Evolutionary conservation across 352 stramenopile species (phyloP).

Genomic region (Thraustotheca clavata): DNA sequence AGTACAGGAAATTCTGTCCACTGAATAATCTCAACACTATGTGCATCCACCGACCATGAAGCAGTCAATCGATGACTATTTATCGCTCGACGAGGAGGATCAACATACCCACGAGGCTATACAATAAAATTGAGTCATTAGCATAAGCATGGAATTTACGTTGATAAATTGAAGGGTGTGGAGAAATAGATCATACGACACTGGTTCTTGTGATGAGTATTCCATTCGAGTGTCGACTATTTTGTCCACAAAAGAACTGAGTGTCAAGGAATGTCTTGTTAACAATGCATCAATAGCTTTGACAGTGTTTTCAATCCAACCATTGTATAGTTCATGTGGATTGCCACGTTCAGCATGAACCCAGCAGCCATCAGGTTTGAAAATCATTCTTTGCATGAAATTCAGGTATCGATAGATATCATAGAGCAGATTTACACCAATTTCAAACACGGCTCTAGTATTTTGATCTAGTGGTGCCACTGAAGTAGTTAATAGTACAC

Average conservation of each 20-base stretch:
- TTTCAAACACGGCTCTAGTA: background rate
- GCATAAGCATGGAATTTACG: background rate
- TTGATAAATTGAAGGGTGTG: background rate
- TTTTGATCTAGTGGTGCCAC: background rate
- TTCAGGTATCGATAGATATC: background rate
- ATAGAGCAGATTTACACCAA: background rate
- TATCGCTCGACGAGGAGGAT: background rate
- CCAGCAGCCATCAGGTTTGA: background rate
- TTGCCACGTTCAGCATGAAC: background rate
- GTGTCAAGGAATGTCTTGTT: background rate
- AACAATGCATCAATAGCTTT: background rate
- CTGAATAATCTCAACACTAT: background rate
- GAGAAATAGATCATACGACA: background rate
- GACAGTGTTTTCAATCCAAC: slow-evolving; percentile 1
- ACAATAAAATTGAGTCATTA: background rate
- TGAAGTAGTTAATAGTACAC: background rate
- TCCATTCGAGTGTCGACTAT: too few species aligned
- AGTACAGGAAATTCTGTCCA: background rate
- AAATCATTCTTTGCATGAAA: slow-evolving; percentile 2
- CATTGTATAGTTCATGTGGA: background rate
- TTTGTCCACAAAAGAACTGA: background rate
- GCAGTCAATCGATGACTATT: background rate
- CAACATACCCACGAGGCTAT: background rate
- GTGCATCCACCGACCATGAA: background rate
- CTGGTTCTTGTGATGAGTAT: background rate